phyloP scores from a whole-genome alignment of 371 early-diverging fungal genomes.

The Zychaea mexicana region DNA sequence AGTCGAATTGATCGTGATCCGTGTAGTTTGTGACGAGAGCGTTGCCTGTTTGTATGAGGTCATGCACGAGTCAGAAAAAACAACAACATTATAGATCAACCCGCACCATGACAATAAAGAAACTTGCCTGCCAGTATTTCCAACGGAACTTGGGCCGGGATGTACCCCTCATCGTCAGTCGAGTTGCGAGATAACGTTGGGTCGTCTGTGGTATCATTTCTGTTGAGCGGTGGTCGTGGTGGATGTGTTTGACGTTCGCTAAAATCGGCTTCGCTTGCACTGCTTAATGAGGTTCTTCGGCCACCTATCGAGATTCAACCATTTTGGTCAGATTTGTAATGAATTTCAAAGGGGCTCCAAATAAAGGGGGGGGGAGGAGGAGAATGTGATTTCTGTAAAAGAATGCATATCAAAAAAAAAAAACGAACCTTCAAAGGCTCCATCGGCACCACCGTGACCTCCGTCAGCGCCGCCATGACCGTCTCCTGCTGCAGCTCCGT shows the following conservation, averaged over 20 bases:
- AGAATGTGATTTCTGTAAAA: not conserved
- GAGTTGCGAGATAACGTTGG: not conserved
- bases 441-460: not conserved
- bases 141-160: conserved; percentile 20
- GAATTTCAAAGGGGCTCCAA: too few relatives aligned
- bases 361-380: not conserved
- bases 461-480: not conserved
- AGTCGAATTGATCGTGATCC: conserved; percentile 38
- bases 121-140: conserved; percentile 19
- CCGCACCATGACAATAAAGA: not conserved
- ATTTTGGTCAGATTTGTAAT: too few relatives aligned
- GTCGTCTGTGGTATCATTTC: conserved; percentile 1
- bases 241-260: not conserved
- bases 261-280: not conserved
- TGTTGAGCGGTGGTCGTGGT: not conserved
- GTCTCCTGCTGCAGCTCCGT: not conserved
- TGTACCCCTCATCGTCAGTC: conserved; percentile 22
- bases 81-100: too few relatives aligned
- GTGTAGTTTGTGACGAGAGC: conserved; percentile 7
- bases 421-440: not conserved
- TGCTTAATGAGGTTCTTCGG: not conserved
- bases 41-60: not conserved
- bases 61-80: too few relatives aligned
- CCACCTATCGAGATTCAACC: not conserved
- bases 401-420: too few relatives aligned